phyloP scores from a whole-genome alignment of 2,329 filamentous ascomycete genomes.

The Fusarium virguliforme region DNA sequence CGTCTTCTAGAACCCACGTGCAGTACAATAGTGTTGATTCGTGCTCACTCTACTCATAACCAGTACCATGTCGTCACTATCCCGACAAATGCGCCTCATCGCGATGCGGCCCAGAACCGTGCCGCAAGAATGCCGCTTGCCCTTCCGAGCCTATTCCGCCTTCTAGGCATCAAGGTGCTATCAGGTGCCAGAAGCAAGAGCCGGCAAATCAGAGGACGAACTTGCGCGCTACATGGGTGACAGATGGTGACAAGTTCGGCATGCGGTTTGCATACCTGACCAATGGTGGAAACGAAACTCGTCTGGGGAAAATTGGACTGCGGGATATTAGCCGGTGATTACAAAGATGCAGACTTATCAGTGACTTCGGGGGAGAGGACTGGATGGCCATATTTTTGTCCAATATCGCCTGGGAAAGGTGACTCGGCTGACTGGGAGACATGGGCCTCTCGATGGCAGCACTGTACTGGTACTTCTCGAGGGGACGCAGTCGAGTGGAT shows the following conservation, averaged over 20 bases:
- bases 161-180: background rate
- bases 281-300: constrained; percentile 22
- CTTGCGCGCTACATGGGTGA: constrained; percentile 3
- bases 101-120: background rate
- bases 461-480: constrained; percentile 7
- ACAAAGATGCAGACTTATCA: constrained; percentile 21
- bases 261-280: constrained; percentile 29
- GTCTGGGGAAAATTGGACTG: constrained; percentile 27
- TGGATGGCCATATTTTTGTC: constrained; percentile 13
- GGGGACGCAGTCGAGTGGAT: background rate
- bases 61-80: background rate
- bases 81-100: background rate
- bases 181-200: background rate
- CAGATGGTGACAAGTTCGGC: constrained; percentile 33
- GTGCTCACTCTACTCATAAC: background rate
- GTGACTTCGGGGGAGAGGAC: constrained; percentile 6
- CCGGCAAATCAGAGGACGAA: constrained; percentile 2
- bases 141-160: background rate
- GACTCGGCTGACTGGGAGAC: constrained; percentile 20
- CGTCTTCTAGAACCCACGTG: no score
- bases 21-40: no score
- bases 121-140: background rate
- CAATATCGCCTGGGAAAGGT: constrained; percentile 29
- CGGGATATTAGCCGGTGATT: constrained; percentile 35
- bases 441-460: constrained; percentile 24